phyloP scores from a whole-genome alignment of 2,329 filamentous ascomycete species.

The Epichloe amarillans region DNA sequence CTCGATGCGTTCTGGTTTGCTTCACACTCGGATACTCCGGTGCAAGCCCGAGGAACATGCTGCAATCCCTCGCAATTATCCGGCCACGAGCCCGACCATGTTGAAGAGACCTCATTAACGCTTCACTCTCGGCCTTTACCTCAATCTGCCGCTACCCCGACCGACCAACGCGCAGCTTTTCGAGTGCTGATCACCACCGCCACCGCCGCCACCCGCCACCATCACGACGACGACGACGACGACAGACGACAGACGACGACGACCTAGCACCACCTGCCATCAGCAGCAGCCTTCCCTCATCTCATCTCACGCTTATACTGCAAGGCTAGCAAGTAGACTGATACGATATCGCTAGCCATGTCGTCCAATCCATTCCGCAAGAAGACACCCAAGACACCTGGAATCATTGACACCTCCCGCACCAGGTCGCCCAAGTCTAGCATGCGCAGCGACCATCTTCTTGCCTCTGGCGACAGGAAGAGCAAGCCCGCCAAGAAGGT shows the following conservation, averaged over 20 bases:
- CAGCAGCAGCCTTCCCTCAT: neutral
- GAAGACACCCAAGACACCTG: conserved; percentile 8
- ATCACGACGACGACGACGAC: neutral
- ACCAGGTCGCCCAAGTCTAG: conserved; percentile 10
- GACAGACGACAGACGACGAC: neutral
- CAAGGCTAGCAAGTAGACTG: neutral
- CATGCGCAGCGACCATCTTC: conserved; percentile 7
- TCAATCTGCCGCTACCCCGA: neutral
- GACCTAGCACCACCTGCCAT: neutral
- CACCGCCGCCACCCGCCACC: neutral
- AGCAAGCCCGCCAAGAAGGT: conserved; percentile 52
- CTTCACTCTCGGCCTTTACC: neutral
- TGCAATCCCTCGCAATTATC: neutral
- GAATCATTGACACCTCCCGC: conserved; percentile 8
- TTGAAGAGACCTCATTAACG: neutral
- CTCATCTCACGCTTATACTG: neutral
- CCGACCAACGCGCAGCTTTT: neutral
- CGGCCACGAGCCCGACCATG: conserved; percentile 4
- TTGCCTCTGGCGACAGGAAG: conserved; percentile 13
- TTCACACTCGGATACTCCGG: neutral
- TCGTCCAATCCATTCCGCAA: conserved; percentile 15
- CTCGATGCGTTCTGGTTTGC: too few species aligned
- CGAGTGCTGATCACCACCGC: neutral
- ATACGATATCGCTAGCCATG: conserved; percentile 2
- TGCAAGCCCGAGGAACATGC: neutral